These are phyloP conservation scores for Colletotrichum karsti DNA, from an alignment of 2,329 filamentous ascomycete genomes.

Conservation along the genomic window DNA sequence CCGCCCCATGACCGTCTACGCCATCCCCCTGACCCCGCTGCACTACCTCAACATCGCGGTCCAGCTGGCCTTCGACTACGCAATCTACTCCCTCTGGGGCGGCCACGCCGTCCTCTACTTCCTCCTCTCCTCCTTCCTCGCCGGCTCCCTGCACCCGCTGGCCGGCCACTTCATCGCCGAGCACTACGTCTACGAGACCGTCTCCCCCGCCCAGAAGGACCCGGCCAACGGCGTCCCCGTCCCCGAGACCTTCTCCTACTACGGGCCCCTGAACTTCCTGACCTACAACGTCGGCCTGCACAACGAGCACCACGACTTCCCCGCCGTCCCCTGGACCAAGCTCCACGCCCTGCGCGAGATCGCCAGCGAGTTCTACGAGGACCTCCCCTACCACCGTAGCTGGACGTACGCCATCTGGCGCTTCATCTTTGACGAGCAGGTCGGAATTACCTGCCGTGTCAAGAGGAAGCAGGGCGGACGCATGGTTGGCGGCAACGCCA, in stretches of 20 bases:
- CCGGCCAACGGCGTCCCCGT: constrained; percentile 71
- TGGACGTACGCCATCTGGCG: constrained; percentile 96
- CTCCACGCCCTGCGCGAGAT: constrained; percentile 80
- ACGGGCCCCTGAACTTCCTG: constrained; percentile 88
- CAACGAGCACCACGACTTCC: constrained; percentile 99
- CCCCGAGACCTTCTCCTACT: constrained; percentile 97
- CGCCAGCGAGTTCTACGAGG: constrained; percentile 90
- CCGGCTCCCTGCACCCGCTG: constrained; percentile 91
- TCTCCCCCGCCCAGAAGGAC: constrained; percentile 61
- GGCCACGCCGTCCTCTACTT: constrained; percentile 80
- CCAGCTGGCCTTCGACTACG: constrained; percentile 81
- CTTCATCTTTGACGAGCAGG: constrained; percentile 89
- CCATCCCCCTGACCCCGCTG: constrained; percentile 84
- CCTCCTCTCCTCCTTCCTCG: constrained; percentile 89
- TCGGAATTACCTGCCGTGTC: constrained; percentile 90
- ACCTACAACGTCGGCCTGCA: constrained; percentile 98
- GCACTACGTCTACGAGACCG: constrained; percentile 84
- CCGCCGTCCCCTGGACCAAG: constrained; percentile 92
- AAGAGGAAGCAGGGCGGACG: constrained; percentile 85
- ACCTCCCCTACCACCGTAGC: constrained; percentile 85
- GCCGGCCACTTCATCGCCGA: constrained; percentile 99
- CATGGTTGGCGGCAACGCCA: constrained; percentile 59
- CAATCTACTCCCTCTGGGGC: constrained; percentile 69
- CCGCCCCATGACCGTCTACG: constrained; percentile 93
- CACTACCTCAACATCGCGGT: constrained; percentile 83